Conservation (phyloP, 129 eudicot species). For the Glebionis coronaria region DNA sequence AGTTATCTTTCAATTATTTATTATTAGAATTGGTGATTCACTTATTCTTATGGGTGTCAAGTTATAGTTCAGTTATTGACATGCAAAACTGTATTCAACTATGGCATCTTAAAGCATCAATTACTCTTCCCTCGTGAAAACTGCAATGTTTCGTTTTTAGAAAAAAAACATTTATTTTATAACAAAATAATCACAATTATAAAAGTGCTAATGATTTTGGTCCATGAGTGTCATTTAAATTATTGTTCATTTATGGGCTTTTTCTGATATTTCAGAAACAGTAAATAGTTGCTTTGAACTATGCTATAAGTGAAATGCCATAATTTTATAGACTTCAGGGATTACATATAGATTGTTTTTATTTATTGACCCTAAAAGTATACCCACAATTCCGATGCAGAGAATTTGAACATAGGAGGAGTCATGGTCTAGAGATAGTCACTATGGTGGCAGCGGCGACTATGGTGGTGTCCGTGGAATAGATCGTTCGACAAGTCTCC, state of each 20-base stretch:
- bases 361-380: background rate
- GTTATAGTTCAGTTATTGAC: conserved; percentile 89
- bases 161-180: background rate
- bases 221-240: background rate
- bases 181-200: conserved; percentile 3
- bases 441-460: conserved; percentile 16
- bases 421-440: conserved; percentile 68
- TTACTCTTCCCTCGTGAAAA: no score
- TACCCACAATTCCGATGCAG: conserved; percentile 33
- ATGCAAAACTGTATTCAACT: conserved; percentile 94
- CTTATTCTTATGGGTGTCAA: conserved; percentile 45
- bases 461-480: conserved; percentile 54
- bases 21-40: conserved; percentile 5
- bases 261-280: conserved; percentile 4
- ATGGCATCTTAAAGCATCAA: conserved; percentile 20
- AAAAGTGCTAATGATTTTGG: background rate
- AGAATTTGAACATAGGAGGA: conserved; percentile 97
- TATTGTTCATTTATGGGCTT: background rate
- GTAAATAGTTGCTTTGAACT: background rate
- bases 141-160: background rate
- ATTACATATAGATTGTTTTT: background rate
- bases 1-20: background rate
- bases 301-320: background rate
- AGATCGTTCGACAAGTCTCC: conserved; percentile 76
- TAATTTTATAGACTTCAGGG: background rate